These are phyloP conservation scores for Kluyveromyces lactis DNA, from an alignment of 805 yeast species.

Conservation along the genomic window DNA sequence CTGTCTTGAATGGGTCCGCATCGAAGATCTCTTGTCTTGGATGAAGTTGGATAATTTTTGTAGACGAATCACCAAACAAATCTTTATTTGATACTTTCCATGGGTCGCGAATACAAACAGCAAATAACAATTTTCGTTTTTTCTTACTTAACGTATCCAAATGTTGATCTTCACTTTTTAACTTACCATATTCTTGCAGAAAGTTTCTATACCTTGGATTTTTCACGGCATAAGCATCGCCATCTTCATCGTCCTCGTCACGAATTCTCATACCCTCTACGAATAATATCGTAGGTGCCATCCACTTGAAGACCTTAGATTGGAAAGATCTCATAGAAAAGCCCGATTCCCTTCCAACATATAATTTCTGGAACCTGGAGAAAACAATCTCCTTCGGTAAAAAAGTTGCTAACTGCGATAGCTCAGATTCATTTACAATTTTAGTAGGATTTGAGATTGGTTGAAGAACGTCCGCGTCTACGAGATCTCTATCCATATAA, in stretches of 20 bases:
- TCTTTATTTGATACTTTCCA: constrained; percentile 72
- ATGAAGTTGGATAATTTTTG: constrained; percentile 54
- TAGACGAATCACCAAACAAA: constrained; percentile 56
- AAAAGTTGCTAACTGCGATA: constrained; percentile 36
- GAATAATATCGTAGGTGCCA: constrained; percentile 70
- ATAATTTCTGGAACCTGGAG: constrained; percentile 50
- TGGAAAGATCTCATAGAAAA: constrained; percentile 85
- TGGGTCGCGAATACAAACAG: constrained; percentile 56
- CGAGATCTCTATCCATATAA: constrained; percentile 24
- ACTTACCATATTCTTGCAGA: constrained; percentile 38
- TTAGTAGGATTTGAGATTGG: constrained; percentile 7
- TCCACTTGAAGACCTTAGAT: constrained; percentile 80
- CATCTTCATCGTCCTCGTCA: constrained; percentile 19
- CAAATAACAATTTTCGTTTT: constrained; percentile 46
- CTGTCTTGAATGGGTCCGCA: constrained; percentile 28
- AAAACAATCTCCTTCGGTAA: constrained; percentile 35
- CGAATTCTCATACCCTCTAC: constrained; percentile 53
- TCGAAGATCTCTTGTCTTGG: constrained; percentile 57
- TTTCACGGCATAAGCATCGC: constrained; percentile 16
- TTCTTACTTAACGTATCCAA: constrained; percentile 10
- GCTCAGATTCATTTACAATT: constrained; percentile 25
- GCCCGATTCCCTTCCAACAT: constrained; percentile 62
- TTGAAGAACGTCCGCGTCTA: constrained; percentile 7
- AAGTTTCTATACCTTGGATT: constrained; percentile 42
- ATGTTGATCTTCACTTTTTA: constrained; percentile 27